Base-by-base conservation (phyloP, 2,329 filamentous ascomycete genomes). In the Amylocarpus encephaloides region DNA sequence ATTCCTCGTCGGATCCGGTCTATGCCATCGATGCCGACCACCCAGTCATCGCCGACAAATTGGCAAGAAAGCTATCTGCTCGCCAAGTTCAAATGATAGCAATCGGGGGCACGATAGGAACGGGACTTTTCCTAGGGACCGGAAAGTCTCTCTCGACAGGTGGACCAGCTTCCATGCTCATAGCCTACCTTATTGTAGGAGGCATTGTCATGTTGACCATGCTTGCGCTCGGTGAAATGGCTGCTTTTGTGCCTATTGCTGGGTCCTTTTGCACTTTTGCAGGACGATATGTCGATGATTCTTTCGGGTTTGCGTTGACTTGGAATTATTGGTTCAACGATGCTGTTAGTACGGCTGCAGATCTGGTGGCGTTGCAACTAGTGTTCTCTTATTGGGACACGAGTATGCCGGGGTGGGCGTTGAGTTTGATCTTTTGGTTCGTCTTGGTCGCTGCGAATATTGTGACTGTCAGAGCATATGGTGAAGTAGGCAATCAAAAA, bases 31-130 rank as follows among this genome's bases (percentile, higher is more conserved):
- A 43, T 44, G 49, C n/a, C 15, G n/a, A 43, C 3, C 53, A 54
- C 32, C 51, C 51, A 6, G 44, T 61, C 29, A 19, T 58, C 11
- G 59, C 59, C 11, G 59, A 62, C 43, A 58, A 55, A 33, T 69
- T 84, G 10, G 71, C 71, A 16, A 76, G 80, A 5, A 73, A 76
- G 38, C 70, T 83, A 11, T 79, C 77, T 2, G 69, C 77, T 13
- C 75, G 80, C n/a, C 81, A 84, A 63, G 77, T 84, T 10, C 80
- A 84, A 67, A 83, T 85, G 79, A 82, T 85, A 53, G 82, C 81
- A 39, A 77, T 80, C 43, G 77, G 75, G 16, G 77, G 77, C 33
- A 80, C 76, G 1, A 80, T 80, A 42, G 77, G 78, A 7, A 83
- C 80, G 0, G 80, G 80, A 2, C 66, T 84, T 3, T 84, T 84